phyloP scores from a whole-genome alignment of 2,329 filamentous ascomycete species.

The Dryadomyces quercus-mongolicae region DNA sequence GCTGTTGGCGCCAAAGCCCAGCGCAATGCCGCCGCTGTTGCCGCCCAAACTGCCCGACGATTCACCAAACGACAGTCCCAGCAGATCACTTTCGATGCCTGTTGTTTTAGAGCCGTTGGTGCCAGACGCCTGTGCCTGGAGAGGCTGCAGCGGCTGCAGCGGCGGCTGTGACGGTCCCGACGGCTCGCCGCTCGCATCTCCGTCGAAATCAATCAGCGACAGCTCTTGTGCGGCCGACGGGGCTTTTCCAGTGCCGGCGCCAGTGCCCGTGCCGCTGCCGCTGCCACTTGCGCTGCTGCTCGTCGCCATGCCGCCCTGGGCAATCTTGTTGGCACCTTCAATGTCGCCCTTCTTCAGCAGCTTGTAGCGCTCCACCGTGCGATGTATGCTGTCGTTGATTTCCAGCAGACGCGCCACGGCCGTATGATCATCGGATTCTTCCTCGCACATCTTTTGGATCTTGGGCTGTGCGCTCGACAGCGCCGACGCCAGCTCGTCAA shows the following conservation, averaged over 20 bases:
- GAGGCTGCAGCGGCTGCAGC: background rate
- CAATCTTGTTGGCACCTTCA: conserved; percentile 70
- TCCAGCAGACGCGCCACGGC: conserved; percentile 90
- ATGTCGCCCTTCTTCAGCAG: conserved; percentile 91
- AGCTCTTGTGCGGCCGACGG: too few relatives aligned
- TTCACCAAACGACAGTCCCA: conserved; percentile 74
- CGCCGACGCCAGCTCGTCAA: conserved; percentile 76
- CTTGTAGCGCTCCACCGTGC: conserved; percentile 91
- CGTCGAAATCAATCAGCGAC: too few relatives aligned
- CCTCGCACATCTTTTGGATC: conserved; percentile 98
- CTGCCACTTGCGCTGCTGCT: conserved; percentile 35
- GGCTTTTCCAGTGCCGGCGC: background rate
- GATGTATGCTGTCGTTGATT: conserved; percentile 97
- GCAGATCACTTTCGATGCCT: conserved; percentile 76
- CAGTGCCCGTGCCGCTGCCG: conserved; percentile 43
- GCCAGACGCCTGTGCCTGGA: background rate
- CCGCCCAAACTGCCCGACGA: conserved; percentile 46
- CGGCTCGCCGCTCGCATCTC: too few relatives aligned
- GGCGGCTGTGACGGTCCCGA: too few relatives aligned
- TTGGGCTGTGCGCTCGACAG: conserved; percentile 92
- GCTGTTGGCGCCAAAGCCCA: conserved; percentile 62
- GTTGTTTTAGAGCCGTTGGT: conserved; percentile 35
- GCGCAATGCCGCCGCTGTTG: conserved; percentile 61
- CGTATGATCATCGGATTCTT: conserved; percentile 93
- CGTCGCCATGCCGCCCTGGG: conserved; percentile 53